These are phyloP conservation scores for Marchantia paleacea DNA, from an alignment of 225 moss, liverwort and hornwort genomes.

Conservation along the genomic window DNA sequence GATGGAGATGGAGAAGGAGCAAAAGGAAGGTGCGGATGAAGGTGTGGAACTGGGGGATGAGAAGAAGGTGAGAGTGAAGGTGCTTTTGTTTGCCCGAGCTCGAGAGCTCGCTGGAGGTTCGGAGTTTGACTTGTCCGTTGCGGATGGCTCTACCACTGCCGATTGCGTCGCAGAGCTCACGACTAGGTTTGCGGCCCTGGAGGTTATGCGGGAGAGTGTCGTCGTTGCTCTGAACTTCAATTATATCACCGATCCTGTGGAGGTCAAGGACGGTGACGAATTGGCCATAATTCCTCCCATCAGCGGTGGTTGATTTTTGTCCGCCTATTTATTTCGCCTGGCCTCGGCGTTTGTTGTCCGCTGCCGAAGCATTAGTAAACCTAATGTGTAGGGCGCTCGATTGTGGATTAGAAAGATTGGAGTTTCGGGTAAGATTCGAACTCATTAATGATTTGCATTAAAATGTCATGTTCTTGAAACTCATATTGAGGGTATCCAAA, in stretches of 20 bases:
- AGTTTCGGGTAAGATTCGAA: no score
- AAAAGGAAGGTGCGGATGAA: slow-evolving; percentile 7
- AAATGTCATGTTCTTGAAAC: no score
- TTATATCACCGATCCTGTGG: slow-evolving; percentile 54
- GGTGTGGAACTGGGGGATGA: background rate
- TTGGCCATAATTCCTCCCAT: slow-evolving; percentile 79
- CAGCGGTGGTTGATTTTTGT: slow-evolving; percentile 60
- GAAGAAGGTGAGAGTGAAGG: slow-evolving; percentile 38
- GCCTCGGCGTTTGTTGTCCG: no score
- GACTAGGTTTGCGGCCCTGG: slow-evolving; percentile 41
- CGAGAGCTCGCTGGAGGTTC: slow-evolving; percentile 64
- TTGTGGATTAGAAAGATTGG: no score
- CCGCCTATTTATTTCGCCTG: no score
- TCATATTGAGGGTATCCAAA: no score
- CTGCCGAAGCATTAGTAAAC: no score
- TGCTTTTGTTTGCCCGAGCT: slow-evolving; percentile 55
- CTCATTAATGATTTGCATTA: no score
- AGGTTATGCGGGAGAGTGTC: slow-evolving; percentile 49
- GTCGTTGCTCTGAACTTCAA: slow-evolving; percentile 61
- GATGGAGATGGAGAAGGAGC: slow-evolving; percentile 21
- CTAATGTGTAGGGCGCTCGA: no score
- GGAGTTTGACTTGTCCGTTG: slow-evolving; percentile 41
- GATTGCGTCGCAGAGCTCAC: slow-evolving; percentile 52
- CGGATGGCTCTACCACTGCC: slow-evolving; percentile 50
- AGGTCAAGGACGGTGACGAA: slow-evolving; percentile 61